Evolutionary conservation across 2,329 filamentous ascomycete species (phyloP).

Genomic region (Chaetomium sp.): DNA sequence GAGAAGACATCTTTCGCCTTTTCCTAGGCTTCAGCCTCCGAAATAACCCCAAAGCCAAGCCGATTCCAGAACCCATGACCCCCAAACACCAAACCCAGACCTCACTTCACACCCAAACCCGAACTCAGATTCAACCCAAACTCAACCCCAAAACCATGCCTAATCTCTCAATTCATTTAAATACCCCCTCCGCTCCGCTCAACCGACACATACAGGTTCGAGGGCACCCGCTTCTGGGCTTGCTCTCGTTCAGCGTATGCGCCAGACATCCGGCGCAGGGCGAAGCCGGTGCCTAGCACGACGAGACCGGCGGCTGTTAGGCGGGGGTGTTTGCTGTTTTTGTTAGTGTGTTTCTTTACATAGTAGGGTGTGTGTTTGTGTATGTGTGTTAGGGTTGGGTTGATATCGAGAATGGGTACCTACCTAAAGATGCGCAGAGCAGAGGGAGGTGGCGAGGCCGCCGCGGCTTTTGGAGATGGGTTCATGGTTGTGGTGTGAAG

Average conservation of each 20-base stretch:
- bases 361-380: background rate
- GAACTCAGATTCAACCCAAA: too few species aligned
- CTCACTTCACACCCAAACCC: too few species aligned
- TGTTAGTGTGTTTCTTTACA: background rate
- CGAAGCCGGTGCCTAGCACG: conserved; percentile 25
- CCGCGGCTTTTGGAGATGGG: background rate
- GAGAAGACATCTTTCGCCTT: too few species aligned
- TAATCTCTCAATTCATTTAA: conserved; percentile 17
- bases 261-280: conserved; percentile 32
- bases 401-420: background rate
- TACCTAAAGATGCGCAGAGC: conserved; percentile 8
- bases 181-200: conserved; percentile 46
- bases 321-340: conserved; percentile 33
- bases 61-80: too few species aligned
- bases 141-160: too few species aligned
- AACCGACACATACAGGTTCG: conserved; percentile 43
- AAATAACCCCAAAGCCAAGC: too few species aligned
- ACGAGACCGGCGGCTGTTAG: conserved; percentile 31
- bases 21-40: too few species aligned
- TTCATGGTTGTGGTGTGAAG: background rate
- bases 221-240: conserved; percentile 33
- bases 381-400: background rate
- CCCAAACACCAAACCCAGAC: too few species aligned
- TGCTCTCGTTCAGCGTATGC: conserved; percentile 37
- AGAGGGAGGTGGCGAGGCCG: background rate